A percentile compares a stretch with the other conserved stretches of the same genome.
Conservation (phyloP, 371 early-diverging fungal genomes). For the Dichotomocladium elegans region DNA sequence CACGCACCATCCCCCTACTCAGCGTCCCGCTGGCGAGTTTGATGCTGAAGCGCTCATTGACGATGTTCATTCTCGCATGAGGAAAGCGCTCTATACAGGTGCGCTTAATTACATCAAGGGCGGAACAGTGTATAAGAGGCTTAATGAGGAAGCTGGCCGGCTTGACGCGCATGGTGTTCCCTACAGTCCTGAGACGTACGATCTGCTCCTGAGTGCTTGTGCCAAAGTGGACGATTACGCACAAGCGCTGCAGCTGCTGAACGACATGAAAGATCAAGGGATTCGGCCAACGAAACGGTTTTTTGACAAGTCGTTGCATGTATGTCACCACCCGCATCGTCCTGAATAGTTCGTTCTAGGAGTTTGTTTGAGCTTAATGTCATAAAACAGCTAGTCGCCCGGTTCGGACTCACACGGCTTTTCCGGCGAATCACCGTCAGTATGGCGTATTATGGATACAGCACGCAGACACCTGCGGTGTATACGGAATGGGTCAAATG, state of each 20-base stretch:
- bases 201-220: slow-evolving; percentile 23
- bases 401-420: slow-evolving; percentile 10
- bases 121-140: no score
- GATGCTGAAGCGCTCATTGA: no score
- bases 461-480: slow-evolving; percentile 5
- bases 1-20: no score
- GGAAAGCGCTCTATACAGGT: no score
- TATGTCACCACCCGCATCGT: slow-evolving; percentile 2
- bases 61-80: no score
- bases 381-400: slow-evolving; percentile 19
- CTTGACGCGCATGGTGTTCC: slow-evolving; percentile 8
- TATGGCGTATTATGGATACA: slow-evolving; percentile 16
- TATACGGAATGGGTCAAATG: slow-evolving; percentile 22
- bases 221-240: slow-evolving; percentile 10
- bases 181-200: slow-evolving; percentile 17
- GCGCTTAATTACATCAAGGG: no score
- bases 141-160: no score
- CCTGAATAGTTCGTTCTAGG: not conserved
- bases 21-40: no score
- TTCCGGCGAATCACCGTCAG: slow-evolving; percentile 21
- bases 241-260: slow-evolving; percentile 8
- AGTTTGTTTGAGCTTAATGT: not conserved
- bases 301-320: slow-evolving; percentile 25
- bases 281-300: slow-evolving; percentile 10
- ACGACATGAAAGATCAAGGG: slow-evolving; percentile 18